These are phyloP conservation scores for Thelonectria rubi DNA, from an alignment of 2,329 filamentous ascomycete genomes.

Conservation along the genomic window DNA sequence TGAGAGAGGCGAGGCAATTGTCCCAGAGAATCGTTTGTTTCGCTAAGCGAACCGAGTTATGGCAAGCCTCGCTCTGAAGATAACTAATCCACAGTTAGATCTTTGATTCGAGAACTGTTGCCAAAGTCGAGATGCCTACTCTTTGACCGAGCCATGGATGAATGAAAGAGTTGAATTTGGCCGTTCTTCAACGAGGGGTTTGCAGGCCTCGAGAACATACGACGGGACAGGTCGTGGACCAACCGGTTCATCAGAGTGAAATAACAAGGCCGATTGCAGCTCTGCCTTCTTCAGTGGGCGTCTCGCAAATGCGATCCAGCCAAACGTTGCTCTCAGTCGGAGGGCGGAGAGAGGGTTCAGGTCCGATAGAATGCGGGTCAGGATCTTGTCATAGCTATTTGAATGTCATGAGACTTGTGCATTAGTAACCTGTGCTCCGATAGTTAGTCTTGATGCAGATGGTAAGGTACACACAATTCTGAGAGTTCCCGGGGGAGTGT, in stretches of 20 bases:
- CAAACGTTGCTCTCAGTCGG: slow-evolving; percentile 18
- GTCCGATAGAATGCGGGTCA: slow-evolving; percentile 19
- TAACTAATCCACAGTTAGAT: not conserved
- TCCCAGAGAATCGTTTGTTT: too few species aligned
- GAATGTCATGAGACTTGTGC: too few species aligned
- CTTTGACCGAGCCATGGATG: not conserved
- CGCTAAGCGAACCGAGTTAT: too few species aligned
- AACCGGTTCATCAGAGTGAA: not conserved
- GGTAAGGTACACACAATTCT: slow-evolving; percentile 17
- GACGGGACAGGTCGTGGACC: too few species aligned
- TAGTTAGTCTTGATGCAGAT: rapidly evolving
- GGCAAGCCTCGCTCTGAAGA: not conserved
- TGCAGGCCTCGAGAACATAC: not conserved
- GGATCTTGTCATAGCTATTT: slow-evolving; percentile 24
- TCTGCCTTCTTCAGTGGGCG: slow-evolving; percentile 20
- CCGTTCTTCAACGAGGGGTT: not conserved
- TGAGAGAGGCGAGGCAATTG: too few species aligned
- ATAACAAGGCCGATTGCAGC: slow-evolving; percentile 7
- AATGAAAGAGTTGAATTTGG: not conserved
- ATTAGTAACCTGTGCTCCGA: not conserved
- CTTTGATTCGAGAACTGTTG: too few species aligned
- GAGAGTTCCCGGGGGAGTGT: slow-evolving; percentile 16
- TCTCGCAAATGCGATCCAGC: slow-evolving; percentile 28
- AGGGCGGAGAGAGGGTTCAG: slow-evolving; percentile 18
- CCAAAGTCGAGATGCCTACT: not conserved